Evolutionary conservation across 257 asterid species (phyloP).

Genomic region (Solanum peruvianum): DNA sequence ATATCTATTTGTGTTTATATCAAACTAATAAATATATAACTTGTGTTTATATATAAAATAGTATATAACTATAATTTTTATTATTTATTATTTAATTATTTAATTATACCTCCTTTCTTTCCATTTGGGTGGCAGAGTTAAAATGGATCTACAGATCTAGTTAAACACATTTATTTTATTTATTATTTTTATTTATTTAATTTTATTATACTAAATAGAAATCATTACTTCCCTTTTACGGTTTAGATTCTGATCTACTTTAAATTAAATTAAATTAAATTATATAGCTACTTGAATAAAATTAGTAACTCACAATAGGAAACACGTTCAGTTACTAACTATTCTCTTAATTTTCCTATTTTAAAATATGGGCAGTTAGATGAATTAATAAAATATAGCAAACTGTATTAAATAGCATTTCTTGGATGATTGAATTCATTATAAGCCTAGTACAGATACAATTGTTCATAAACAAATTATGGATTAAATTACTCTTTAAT

Average conservation of each 20-base stretch:
- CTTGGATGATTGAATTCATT: too few relatives aligned
- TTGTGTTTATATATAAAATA: background rate
- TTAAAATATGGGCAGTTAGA: too few relatives aligned
- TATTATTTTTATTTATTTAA: too few relatives aligned
- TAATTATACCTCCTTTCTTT: background rate
- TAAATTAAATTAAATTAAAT: too few relatives aligned
- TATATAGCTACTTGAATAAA: background rate
- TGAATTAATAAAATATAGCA: too few relatives aligned
- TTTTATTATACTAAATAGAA: background rate
- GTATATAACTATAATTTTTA: background rate
- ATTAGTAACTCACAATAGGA: background rate
- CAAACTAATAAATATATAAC: background rate
- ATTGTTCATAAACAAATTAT: too few relatives aligned
- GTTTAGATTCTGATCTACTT: background rate
- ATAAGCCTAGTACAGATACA: too few relatives aligned
- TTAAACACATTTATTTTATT: background rate
- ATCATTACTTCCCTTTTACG: background rate
- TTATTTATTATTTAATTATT: background rate
- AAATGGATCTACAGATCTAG: background rate
- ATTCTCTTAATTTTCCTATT: background rate
- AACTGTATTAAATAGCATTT: too few relatives aligned
- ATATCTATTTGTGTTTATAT: too few relatives aligned
- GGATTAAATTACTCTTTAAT: too few relatives aligned
- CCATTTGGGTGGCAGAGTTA: background rate
- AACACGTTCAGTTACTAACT: too few relatives aligned